phyloP scores from a whole-genome alignment of 495 filamentous ascomycete species.

The Penicillium cataractarum region DNA sequence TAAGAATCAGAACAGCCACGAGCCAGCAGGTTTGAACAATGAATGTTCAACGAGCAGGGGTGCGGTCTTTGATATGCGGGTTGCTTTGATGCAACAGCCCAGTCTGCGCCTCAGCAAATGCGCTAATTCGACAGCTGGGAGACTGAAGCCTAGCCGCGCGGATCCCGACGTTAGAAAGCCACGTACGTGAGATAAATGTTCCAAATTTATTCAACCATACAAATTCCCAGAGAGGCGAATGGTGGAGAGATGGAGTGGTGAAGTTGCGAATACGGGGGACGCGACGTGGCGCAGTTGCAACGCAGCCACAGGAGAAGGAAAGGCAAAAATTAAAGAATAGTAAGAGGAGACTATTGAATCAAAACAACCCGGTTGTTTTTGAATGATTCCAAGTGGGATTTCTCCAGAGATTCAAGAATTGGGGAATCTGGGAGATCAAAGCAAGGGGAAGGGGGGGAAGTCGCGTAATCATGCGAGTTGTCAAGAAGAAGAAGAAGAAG shows the following conservation, averaged over 20 bases:
- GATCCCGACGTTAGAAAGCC: neutral
- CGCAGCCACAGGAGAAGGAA: neutral
- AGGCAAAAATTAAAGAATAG: neutral
- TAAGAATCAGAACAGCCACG: neutral
- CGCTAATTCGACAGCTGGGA: neutral
- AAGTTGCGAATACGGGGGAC: constrained; percentile 3
- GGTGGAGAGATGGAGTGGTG: constrained; percentile 1
- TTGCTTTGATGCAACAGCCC: neutral
- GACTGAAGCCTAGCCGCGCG: neutral
- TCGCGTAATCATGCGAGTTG: neutral
- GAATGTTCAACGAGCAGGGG: neutral
- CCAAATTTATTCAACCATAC: neutral
- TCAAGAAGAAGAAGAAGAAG: no score
- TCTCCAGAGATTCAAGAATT: neutral
- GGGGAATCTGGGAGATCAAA: neutral
- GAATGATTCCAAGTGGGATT: neutral
- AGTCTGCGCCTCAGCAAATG: neutral
- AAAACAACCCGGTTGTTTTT: neutral
- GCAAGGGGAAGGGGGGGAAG: neutral
- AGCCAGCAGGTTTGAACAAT: neutral
- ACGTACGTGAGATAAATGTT: constrained; percentile 5
- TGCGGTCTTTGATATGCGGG: neutral
- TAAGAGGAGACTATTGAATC: neutral
- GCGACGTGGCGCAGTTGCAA: constrained; percentile 3
- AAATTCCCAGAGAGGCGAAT: neutral